Base-by-base conservation (phyloP, 1,284 basidiomycete species). In the Fistulinella cinereoalba region DNA sequence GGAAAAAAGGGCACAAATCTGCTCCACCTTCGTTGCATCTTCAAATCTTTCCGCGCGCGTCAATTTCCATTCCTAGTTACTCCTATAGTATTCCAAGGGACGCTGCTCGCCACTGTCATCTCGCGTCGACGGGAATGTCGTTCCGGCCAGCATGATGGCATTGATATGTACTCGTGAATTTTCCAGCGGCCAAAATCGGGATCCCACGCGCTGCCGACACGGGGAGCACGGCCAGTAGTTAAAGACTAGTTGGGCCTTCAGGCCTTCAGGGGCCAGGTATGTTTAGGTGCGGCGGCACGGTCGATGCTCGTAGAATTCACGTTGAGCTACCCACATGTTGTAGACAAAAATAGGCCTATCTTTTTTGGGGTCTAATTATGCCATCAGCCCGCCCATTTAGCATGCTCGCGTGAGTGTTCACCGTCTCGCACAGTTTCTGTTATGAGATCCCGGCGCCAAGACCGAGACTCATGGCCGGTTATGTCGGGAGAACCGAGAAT, bases 151-250 rank as follows among this genome's bases (percentile, higher is more conserved):
- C n/a, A n/a, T n/a, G n/a, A n/a, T n/a, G n/a, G n/a, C n/a, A n/a
- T n/a, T n/a, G n/a, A n/a, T n/a, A n/a, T n/a, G n/a, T n/a, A n/a
- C n/a, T n/a, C n/a, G n/a, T n/a, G n/a, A n/a, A 44, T 50, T 37
- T 27, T 6, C 25, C 11, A 27, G 6, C 11, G 63, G 27, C 53
- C 56, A 56, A 62, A 39, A 37, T 45, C 53, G 37, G 49, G 34
- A 32, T 58, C 56, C 41, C 50, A 63, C 60, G 54, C 37, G 36
- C 28, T 61, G 60, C 57, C 56, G 56, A 58, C 44, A 61, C 41
- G 7, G 37, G 25, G 23, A 15, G 29, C 25, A 27, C 10, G 24
- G 34, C 43, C 19, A 28, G 15, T 23, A 18, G 18, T 54, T 28
- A 21, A 18, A n/a, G 18, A 18, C 28, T 18, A 15, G 31, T 49